phyloP scores from a whole-genome alignment of 2,329 filamentous ascomycete genomes.

The Colletotrichum tropicicola region DNA sequence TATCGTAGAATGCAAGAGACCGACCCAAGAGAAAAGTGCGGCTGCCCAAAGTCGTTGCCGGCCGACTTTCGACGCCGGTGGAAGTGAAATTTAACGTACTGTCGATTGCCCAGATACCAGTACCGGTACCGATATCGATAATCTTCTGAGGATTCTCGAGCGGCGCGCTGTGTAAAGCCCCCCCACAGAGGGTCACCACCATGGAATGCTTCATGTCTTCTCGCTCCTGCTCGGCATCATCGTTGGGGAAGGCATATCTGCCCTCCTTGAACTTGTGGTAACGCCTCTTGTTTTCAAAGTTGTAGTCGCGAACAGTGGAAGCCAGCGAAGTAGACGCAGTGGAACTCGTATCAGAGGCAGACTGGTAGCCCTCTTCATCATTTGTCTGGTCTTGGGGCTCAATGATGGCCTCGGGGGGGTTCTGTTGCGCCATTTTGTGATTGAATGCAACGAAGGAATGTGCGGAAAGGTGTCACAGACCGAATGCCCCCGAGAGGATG shows the following conservation, averaged over 20 bases:
- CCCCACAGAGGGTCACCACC: constrained; percentile 26
- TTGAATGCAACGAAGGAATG: background rate
- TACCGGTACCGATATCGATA: constrained; percentile 40
- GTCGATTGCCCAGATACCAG: constrained; percentile 65
- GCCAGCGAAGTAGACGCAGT: constrained; percentile 27
- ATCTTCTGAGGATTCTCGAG: background rate
- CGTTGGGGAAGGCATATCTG: constrained; percentile 49
- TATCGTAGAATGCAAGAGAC: no score
- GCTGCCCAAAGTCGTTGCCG: no score
- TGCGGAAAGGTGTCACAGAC: no score
- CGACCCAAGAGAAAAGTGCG: no score
- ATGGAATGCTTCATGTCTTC: constrained; percentile 46
- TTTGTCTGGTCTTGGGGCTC: background rate
- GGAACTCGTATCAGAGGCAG: background rate
- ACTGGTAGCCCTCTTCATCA: background rate
- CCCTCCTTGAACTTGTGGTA: constrained; percentile 53
- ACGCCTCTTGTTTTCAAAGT: constrained; percentile 51
- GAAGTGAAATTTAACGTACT: no score
- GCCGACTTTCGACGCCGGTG: no score
- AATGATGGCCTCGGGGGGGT: background rate
- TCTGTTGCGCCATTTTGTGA: background rate
- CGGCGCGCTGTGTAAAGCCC: background rate
- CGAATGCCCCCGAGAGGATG: no score
- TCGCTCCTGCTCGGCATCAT: constrained; percentile 53
- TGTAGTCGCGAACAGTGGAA: constrained; percentile 47